Conservation (phyloP, 169 alveolate genomes). For the Plasmodium inui region DNA sequence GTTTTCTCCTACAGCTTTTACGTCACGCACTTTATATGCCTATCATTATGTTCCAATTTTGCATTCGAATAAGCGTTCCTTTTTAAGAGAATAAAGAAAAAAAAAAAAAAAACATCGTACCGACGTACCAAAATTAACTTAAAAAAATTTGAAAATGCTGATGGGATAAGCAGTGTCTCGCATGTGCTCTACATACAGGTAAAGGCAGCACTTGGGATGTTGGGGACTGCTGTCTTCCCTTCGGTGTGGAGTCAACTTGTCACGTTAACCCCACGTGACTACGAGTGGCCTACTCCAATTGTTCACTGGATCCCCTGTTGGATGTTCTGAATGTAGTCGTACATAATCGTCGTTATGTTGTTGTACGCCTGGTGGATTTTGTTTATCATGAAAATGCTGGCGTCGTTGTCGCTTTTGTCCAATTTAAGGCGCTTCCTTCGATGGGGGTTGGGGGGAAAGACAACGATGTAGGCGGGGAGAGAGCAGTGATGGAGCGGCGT, state of each 20-base stretch:
- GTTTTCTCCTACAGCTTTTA: background rate
- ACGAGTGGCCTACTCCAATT: background rate
- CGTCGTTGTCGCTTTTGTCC: conserved; percentile 71
- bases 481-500: background rate
- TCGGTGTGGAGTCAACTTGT: background rate
- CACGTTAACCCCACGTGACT: background rate
- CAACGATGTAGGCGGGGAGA: background rate
- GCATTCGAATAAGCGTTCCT: background rate
- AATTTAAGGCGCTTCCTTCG: conserved; percentile 53
- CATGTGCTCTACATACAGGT: background rate
- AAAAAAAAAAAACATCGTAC: background rate
- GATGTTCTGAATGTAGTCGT: conserved; percentile 69
- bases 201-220: background rate
- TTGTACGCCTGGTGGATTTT: conserved; percentile 74
- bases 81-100: no score
- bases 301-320: conserved; percentile 67
- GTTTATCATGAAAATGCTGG: conserved; percentile 70
- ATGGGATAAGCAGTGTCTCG: background rate
- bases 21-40: background rate
- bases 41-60: background rate
- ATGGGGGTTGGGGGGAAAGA: background rate
- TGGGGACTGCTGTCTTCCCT: no score
- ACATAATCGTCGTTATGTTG: conserved; percentile 72
- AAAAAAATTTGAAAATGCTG: background rate
- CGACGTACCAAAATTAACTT: background rate